phyloP scores from a whole-genome alignment of 805 yeast genomes.

The Kluyveromyces wickerhamii region DNA sequence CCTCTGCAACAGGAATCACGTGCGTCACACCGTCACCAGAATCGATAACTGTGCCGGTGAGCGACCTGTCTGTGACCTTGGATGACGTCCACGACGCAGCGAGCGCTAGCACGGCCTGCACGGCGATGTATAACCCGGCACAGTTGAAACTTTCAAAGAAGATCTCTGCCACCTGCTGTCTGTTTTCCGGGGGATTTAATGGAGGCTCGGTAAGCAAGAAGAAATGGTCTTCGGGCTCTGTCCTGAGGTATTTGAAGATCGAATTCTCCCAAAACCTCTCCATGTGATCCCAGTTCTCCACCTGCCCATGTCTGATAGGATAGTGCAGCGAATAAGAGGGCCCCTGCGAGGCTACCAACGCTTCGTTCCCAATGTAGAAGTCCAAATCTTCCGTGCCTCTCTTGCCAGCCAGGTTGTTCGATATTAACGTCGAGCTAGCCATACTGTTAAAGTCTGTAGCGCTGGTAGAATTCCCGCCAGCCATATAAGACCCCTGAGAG shows the following conservation, averaged over 20 bases:
- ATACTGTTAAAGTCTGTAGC: slow-evolving; percentile 28
- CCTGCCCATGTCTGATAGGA: slow-evolving; percentile 96
- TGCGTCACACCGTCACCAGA: slow-evolving; percentile 99
- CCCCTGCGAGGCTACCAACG: slow-evolving; percentile 83
- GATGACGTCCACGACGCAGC: slow-evolving; percentile 99
- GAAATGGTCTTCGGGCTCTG: slow-evolving; percentile 98
- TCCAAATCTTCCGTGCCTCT: slow-evolving; percentile 92
- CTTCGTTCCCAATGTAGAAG: slow-evolving; percentile 94
- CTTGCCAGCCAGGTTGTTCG: slow-evolving; percentile 48
- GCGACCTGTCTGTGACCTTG: slow-evolving; percentile 87
- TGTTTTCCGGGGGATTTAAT: slow-evolving; percentile 97
- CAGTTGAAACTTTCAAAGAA: slow-evolving; percentile 98
- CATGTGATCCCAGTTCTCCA: slow-evolving; percentile 99
- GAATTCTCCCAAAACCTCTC: slow-evolving; percentile 98
- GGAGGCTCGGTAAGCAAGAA: slow-evolving; percentile 97
- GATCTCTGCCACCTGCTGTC: slow-evolving; percentile 97
- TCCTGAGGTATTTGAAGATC: slow-evolving; percentile 88
- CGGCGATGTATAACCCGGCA: slow-evolving; percentile 97
- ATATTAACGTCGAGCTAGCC: slow-evolving; percentile 21
- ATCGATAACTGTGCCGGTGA: slow-evolving; percentile 97
- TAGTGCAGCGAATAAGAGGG: slow-evolving; percentile 81
- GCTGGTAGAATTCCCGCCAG: slow-evolving; percentile 28
- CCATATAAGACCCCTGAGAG: slow-evolving; percentile 19
- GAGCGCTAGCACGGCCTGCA: slow-evolving; percentile 95
- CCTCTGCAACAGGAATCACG: slow-evolving; percentile 98